These are phyloP conservation scores for Hawksworthiomyces lignivorus DNA, from an alignment of 2,329 filamentous ascomycete genomes.

Conservation along the genomic window DNA sequence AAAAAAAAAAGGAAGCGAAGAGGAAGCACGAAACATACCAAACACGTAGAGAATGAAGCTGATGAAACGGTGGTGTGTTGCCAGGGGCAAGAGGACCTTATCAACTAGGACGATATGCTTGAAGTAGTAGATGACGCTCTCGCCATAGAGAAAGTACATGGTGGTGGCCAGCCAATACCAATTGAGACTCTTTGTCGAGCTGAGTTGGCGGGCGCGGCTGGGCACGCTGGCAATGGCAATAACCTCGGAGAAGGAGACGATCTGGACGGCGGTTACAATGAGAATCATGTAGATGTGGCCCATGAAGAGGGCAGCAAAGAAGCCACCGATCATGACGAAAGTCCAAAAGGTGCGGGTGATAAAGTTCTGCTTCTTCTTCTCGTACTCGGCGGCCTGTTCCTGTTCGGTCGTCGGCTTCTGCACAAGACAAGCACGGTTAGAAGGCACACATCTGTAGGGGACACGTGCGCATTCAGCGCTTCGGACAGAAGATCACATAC, in stretches of 20 bases:
- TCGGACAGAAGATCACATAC: slow-evolving; percentile 15
- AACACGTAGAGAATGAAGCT: slow-evolving; percentile 98
- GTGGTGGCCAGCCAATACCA: slow-evolving; percentile 99
- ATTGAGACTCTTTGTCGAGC: slow-evolving; percentile 92
- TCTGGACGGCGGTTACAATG: slow-evolving; percentile 87
- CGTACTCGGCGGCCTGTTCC: slow-evolving; percentile 60
- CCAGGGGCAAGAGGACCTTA: slow-evolving; percentile 82
- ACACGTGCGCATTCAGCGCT: too few species aligned
- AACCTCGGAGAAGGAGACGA: slow-evolving; percentile 98
- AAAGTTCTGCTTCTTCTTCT: slow-evolving; percentile 99
- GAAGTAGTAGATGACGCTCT: slow-evolving; percentile 99
- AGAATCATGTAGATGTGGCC: slow-evolving; percentile 96
- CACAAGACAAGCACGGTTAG: not conserved
- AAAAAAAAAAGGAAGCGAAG: too few species aligned
- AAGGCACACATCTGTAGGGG: too few species aligned
- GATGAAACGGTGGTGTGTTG: slow-evolving; percentile 96
- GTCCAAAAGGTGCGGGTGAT: slow-evolving; percentile 96
- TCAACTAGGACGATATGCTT: slow-evolving; percentile 97
- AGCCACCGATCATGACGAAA: slow-evolving; percentile 89
- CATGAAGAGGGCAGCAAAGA: slow-evolving; percentile 88
- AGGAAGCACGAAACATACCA: slow-evolving; percentile 42
- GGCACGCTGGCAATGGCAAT: slow-evolving; percentile 96
- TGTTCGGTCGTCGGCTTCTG: slow-evolving; percentile 37
- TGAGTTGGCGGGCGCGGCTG: slow-evolving; percentile 79
- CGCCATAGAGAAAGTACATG: slow-evolving; percentile 98